Evolutionary conservation across 345 rosid species (phyloP).

Genomic region (Sapria himalayana): DNA sequence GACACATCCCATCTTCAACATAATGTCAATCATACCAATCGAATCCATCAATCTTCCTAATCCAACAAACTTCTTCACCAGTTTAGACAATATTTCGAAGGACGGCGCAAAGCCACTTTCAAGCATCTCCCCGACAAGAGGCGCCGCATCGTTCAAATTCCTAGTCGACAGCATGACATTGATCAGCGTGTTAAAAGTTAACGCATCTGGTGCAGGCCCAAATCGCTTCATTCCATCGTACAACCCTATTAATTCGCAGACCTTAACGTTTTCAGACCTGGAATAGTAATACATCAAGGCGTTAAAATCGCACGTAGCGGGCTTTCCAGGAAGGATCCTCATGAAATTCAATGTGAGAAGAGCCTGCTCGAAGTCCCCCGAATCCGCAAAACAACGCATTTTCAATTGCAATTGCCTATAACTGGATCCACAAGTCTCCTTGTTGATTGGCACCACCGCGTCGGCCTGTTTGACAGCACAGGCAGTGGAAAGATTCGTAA

Average conservation of each 20-base stretch:
- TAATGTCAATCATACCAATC: conserved; percentile 11
- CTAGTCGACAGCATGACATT: conserved; percentile 14
- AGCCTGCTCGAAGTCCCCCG: conserved; percentile 15
- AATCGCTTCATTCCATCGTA: conserved; percentile 13
- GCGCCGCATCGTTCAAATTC: conserved; percentile 8
- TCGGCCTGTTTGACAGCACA: conserved; percentile 9
- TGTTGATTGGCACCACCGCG: background rate
- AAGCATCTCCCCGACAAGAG: conserved; percentile 14
- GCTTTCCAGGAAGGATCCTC: conserved; percentile 12
- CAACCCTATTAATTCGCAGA: conserved; percentile 8
- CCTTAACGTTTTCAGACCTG: conserved; percentile 8
- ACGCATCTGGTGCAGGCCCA: conserved; percentile 16
- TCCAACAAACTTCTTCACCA: conserved; percentile 11
- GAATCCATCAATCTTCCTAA: conserved; percentile 9
- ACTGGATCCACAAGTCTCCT: background rate
- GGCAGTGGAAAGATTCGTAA: conserved; percentile 9
- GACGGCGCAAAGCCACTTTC: conserved; percentile 13
- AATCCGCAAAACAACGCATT: conserved; percentile 11
- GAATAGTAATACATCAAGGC: conserved; percentile 12
- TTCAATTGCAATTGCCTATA: conserved; percentile 12
- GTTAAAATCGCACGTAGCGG: conserved; percentile 17
- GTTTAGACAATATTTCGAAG: conserved; percentile 7
- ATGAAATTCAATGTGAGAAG: conserved; percentile 11
- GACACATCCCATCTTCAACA: conserved; percentile 11
- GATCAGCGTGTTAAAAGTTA: conserved; percentile 15